Evolutionary conservation across 2,329 filamentous ascomycete species (phyloP).

Genomic region (Aureobasidium sp.): DNA sequence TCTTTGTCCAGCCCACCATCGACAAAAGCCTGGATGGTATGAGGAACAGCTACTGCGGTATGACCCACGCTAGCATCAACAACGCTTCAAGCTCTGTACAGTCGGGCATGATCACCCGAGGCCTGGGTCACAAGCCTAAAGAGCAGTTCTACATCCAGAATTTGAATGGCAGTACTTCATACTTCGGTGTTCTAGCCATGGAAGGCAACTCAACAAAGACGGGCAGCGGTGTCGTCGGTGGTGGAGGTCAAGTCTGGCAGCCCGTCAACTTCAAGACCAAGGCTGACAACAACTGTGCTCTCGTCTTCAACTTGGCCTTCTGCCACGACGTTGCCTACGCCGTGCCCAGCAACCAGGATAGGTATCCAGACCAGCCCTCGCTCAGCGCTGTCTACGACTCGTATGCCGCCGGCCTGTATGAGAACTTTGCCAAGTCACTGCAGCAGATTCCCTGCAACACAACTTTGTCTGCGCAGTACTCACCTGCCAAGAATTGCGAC

Average conservation of each 20-base stretch:
- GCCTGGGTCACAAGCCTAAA: slow-evolving; percentile 59
- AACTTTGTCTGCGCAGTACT: slow-evolving; percentile 64
- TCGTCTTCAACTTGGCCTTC: slow-evolving; percentile 81
- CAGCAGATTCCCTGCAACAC: slow-evolving; percentile 82
- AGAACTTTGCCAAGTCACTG: slow-evolving; percentile 72
- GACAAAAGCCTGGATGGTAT: slow-evolving; percentile 58
- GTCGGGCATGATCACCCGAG: slow-evolving; percentile 61
- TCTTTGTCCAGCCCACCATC: slow-evolving; percentile 63
- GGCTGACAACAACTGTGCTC: slow-evolving; percentile 68
- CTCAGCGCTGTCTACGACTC: slow-evolving; percentile 71
- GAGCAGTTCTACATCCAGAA: slow-evolving; percentile 80
- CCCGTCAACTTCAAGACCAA: slow-evolving; percentile 39
- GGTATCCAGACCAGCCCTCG: slow-evolving; percentile 49
- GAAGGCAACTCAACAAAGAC: slow-evolving; percentile 46
- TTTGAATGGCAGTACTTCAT: slow-evolving; percentile 63
- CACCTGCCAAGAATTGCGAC: slow-evolving; percentile 64
- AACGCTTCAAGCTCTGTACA: slow-evolving; percentile 23
- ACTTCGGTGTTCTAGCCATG: slow-evolving; percentile 64
- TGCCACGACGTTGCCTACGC: slow-evolving; percentile 85
- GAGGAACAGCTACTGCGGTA: slow-evolving; percentile 72
- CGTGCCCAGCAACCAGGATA: slow-evolving; percentile 69
- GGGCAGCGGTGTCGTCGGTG: slow-evolving; percentile 50
- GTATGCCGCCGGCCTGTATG: slow-evolving; percentile 60
- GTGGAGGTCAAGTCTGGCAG: slow-evolving; percentile 69
- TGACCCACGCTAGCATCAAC: slow-evolving; percentile 49